Base-by-base conservation (phyloP, 2,329 filamentous ascomycete genomes). In the Trichoderma arundinaceum region DNA sequence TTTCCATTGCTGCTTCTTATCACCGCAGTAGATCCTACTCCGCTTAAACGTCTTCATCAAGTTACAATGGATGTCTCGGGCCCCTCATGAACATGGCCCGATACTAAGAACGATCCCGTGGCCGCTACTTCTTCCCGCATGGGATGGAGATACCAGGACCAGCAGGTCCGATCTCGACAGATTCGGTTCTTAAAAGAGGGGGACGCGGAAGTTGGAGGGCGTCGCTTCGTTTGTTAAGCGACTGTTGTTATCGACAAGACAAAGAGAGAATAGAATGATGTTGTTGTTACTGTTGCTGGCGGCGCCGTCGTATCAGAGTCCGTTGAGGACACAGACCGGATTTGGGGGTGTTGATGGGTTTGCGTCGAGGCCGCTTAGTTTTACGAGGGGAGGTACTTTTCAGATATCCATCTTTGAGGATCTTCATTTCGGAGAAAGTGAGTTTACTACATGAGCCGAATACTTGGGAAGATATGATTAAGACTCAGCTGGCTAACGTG, bases 381-480 rank as follows among this genome's bases (percentile, higher is more conserved):
- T 85, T 69, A 74, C 72, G 8, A 19, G 69, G 1, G 78, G 83
- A 51, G 82, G 81, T 6, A 81, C 77, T 0, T 85, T 86, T 69
- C 81, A 84, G 59, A 77, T 86, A 38, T 78, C 86, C 1, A 82
- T 92, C 12, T 90, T 92, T 67, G 84, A 86, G 33, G 90, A 92
- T 70, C 76, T 92, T 7, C 90, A 92, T 73, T 90, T 90, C 72
- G 90, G 89, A 9, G 90, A 92, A 75, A 84, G 86, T 86, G 76
- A 69, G 77, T 73, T 19, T 32, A 10, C 38, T n/a, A 52, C 15
- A 17, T 1, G 19, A n/a, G n/a, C n/a, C n/a, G n/a, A n/a, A n/a
- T n/a, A n/a, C n/a, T n/a, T n/a, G n/a, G n/a, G n/a, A n/a, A n/a
- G n/a, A n/a, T n/a, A n/a, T n/a, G n/a, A n/a, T n/a, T n/a, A n/a